phyloP scores from a whole-genome alignment of 805 yeast genomes.

The Candida rishiriensis region DNA sequence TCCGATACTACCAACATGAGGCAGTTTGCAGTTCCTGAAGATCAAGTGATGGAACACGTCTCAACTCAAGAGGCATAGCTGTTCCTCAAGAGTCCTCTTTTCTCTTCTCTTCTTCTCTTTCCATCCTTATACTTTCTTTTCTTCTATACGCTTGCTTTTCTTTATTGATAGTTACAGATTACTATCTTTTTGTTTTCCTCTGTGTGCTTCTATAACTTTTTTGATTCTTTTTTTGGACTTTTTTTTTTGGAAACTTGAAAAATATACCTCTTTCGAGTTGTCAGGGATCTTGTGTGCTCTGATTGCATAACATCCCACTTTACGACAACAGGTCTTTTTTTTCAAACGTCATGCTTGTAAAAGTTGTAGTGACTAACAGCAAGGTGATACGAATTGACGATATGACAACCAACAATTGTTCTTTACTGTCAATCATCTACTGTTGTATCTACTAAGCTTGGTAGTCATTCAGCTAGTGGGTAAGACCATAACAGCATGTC shows the following conservation, averaged over 20 bases:
- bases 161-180: neutral
- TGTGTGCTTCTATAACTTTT: neutral
- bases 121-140: no score
- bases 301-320: neutral
- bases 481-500: no score
- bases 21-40: conserved; percentile 74
- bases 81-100: neutral
- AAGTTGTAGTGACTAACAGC: no score
- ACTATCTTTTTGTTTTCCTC: neutral
- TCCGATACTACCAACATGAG: conserved; percentile 46
- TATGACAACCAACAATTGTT: no score
- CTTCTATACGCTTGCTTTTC: conserved; percentile 1
- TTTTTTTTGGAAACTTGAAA: neutral
- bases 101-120: neutral
- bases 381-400: no score
- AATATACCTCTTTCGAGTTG: neutral
- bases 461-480: no score
- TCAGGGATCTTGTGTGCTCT: neutral
- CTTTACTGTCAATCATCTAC: no score
- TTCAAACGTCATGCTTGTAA: no score
- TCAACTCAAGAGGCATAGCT: conserved; percentile 37
- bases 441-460: no score
- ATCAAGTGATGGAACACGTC: conserved; percentile 66
- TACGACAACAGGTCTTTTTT: no score
- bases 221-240: neutral